These are phyloP conservation scores for Triangularia setosa DNA, from an alignment of 2,329 filamentous ascomycete genomes.

Conservation along the genomic window DNA sequence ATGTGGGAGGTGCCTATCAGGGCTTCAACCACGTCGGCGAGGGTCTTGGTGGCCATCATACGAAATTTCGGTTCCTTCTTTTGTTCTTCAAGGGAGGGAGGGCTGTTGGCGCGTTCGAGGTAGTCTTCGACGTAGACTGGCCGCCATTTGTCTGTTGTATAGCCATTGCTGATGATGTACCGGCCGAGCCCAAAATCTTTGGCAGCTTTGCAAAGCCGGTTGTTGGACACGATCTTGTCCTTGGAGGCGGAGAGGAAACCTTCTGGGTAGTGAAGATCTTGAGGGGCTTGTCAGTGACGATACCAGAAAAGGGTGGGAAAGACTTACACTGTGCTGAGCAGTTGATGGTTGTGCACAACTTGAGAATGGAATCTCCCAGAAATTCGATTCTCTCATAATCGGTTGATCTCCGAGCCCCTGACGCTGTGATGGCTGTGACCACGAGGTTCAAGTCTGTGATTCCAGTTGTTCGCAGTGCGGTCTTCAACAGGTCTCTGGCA, in stretches of 20 bases:
- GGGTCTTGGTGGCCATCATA: slow-evolving; percentile 65
- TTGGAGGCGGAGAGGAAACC: slow-evolving; percentile 68
- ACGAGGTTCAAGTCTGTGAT: slow-evolving; percentile 56
- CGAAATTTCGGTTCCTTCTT: slow-evolving; percentile 29
- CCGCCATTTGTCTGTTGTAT: slow-evolving; percentile 69
- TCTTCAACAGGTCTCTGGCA: slow-evolving; percentile 55
- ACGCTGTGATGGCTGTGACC: slow-evolving; percentile 66
- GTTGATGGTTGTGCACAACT: slow-evolving; percentile 66
- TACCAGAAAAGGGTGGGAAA: background rate
- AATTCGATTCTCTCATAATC: slow-evolving; percentile 87
- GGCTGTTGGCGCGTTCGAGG: slow-evolving; percentile 23
- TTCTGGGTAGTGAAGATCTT: slow-evolving; percentile 69
- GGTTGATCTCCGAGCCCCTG: slow-evolving; percentile 52
- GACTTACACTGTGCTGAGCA: slow-evolving; percentile 51
- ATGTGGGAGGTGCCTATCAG: slow-evolving; percentile 73
- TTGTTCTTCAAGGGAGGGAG: too few relatives aligned
- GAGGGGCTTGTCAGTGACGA: background rate
- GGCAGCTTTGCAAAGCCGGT: slow-evolving; percentile 63
- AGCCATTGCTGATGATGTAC: slow-evolving; percentile 66
- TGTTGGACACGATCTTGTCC: slow-evolving; percentile 69
- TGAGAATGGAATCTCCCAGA: slow-evolving; percentile 79
- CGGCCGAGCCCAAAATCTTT: slow-evolving; percentile 61
- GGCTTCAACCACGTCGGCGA: slow-evolving; percentile 85
- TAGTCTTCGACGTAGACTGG: slow-evolving; percentile 53
- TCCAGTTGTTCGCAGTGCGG: slow-evolving; percentile 47